phyloP scores from a whole-genome alignment of 306 rosid species.

The Pachyrhizus erosus region DNA sequence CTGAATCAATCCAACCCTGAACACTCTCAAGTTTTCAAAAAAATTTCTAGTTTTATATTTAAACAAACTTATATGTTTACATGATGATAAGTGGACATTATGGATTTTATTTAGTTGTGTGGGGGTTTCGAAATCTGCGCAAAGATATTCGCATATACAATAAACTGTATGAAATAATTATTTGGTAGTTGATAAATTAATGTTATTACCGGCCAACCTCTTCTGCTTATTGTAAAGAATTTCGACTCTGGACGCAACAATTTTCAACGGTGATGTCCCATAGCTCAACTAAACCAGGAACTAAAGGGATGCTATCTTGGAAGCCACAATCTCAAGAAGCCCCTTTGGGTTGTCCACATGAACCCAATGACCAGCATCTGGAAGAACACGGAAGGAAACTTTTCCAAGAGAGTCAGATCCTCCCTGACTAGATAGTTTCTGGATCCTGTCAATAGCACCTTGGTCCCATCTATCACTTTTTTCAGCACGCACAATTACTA shows the following conservation, averaged over 20 bases:
- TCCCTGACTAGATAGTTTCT: constrained; percentile 55
- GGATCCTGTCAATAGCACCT: constrained; percentile 59
- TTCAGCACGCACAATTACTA: constrained; percentile 79
- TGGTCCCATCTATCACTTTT: constrained; percentile 87
- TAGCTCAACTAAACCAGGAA: constrained; percentile 28
- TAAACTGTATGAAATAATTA: background rate
- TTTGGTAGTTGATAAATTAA: background rate
- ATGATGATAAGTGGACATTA: too few species aligned
- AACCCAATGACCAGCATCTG: constrained; percentile 96
- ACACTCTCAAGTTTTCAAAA: too few species aligned
- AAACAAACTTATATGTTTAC: too few species aligned
- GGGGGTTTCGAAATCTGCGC: background rate
- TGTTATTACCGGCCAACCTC: background rate
- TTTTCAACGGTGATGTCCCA: constrained; percentile 2
- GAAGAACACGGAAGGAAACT: constrained; percentile 70
- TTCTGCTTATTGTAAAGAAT: constrained; percentile 17
- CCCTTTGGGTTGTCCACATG: constrained; percentile 93
- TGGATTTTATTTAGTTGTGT: too few species aligned
- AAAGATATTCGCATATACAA: constrained; percentile 2
- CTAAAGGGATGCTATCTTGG: constrained; percentile 69
- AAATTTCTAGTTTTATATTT: too few species aligned
- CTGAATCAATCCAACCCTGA: too few species aligned
- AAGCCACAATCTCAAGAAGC: constrained; percentile 78
- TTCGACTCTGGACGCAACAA: constrained; percentile 17
- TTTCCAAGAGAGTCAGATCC: constrained; percentile 61